Evolutionary conservation across 345 rosid genomes (phyloP).

Genomic region (Excoecaria agallocha): DNA sequence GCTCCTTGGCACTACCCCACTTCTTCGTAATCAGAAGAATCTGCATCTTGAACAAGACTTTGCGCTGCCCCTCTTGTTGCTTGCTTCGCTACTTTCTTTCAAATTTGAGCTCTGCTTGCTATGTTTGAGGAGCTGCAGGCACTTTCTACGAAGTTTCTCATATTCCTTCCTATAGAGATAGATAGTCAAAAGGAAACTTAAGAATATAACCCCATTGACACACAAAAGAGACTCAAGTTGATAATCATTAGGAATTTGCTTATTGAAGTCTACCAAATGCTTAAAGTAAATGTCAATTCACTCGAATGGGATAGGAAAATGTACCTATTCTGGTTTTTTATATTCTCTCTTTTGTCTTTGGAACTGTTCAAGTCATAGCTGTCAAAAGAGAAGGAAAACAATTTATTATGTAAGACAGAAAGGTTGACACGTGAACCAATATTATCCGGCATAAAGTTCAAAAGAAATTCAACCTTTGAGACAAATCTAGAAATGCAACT

Average conservation of each 20-base stretch:
- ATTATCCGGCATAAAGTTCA: neutral
- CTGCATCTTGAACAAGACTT: slow-evolving; percentile 46
- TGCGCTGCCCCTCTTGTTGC: slow-evolving; percentile 30
- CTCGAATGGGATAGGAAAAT: neutral
- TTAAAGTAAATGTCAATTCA: slow-evolving; percentile 6
- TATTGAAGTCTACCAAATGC: neutral
- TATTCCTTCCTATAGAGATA: slow-evolving; percentile 63
- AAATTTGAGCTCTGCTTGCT: slow-evolving; percentile 35
- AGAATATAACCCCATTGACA: slow-evolving; percentile 7
- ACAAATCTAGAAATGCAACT: neutral
- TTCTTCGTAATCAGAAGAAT: slow-evolving; percentile 67
- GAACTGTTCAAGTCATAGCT: slow-evolving; percentile 81
- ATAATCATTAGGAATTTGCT: neutral
- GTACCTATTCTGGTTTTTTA: slow-evolving; percentile 72
- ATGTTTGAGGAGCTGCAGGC: slow-evolving; percentile 51
- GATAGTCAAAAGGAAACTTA: slow-evolving; percentile 9
- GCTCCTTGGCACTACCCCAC: slow-evolving; percentile 65
- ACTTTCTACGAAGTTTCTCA: slow-evolving; percentile 77
- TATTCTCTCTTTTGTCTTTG: slow-evolving; percentile 64
- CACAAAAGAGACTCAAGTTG: neutral
- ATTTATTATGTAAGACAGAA: neutral
- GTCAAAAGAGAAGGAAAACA: slow-evolving; percentile 21
- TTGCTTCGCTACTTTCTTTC: slow-evolving; percentile 34
- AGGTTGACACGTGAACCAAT: neutral
- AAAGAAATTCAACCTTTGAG: slow-evolving; percentile 1